Evolutionary conservation across 768 basidiomycete genomes (phyloP).

Genomic region (Psilocybe subaeruginosa): DNA sequence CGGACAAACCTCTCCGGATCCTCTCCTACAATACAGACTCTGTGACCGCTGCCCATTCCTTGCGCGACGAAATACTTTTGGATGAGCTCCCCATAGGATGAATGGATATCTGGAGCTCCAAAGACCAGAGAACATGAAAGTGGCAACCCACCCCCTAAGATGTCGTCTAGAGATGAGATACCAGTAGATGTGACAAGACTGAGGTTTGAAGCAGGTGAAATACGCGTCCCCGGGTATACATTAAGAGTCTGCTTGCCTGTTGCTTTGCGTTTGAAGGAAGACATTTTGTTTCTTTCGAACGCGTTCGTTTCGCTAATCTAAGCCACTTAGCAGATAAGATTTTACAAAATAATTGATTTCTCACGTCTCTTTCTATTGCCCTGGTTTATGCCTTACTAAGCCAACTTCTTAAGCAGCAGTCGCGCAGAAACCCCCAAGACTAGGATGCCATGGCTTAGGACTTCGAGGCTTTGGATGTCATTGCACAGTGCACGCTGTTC

Average conservation of each 20-base stretch:
- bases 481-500: neutral
- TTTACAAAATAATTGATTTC: constrained; percentile 1
- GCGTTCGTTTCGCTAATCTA: neutral
- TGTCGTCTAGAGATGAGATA: constrained; percentile 91
- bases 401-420: neutral
- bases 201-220: constrained; percentile 57
- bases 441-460: constrained; percentile 8
- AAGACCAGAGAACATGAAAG: constrained; percentile 74
- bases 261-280: constrained; percentile 78
- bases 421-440: neutral
- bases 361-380: too few species aligned
- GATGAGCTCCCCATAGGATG: constrained; percentile 82
- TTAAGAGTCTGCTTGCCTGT: constrained; percentile 41
- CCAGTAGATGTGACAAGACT: constrained; percentile 80
- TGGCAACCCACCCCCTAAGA: constrained; percentile 91
- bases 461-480: neutral
- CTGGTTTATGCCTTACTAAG: too few species aligned
- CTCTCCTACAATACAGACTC: constrained; percentile 66
- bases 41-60: constrained; percentile 75
- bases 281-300: constrained; percentile 46
- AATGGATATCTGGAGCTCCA: constrained; percentile 85
- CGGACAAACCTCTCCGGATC: constrained; percentile 57
- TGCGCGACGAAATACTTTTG: constrained; percentile 91
- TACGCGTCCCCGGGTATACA: constrained; percentile 54
- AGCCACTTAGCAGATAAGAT: constrained; percentile 17